Evolutionary conservation across 495 filamentous ascomycete species (phyloP).

Genomic region (Trichoderma gamsii): DNA sequence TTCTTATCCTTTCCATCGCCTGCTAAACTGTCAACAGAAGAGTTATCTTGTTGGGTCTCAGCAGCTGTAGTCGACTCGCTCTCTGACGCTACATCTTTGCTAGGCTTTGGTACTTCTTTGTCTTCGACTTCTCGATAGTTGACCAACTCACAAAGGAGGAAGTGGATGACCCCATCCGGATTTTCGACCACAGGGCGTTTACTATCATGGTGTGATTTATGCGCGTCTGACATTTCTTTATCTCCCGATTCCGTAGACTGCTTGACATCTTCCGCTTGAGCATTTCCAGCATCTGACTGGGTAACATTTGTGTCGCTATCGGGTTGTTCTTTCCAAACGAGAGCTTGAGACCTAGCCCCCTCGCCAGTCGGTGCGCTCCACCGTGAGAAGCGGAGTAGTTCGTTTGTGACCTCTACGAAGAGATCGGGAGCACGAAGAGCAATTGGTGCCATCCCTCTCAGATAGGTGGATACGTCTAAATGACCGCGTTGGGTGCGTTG

Average conservation of each 20-base stretch:
- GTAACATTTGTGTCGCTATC: constrained; percentile 31
- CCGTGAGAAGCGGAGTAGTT: constrained; percentile 68
- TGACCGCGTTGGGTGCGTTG: constrained; percentile 42
- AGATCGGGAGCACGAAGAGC: constrained; percentile 76
- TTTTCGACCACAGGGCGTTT: constrained; percentile 86
- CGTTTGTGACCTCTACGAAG: constrained; percentile 87
- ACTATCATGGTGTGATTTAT: constrained; percentile 55
- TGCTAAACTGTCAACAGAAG: constrained; percentile 24
- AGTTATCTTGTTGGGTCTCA: constrained; percentile 22
- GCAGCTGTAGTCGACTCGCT: constrained; percentile 27
- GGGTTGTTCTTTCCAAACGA: constrained; percentile 31
- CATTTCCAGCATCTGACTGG: constrained; percentile 35
- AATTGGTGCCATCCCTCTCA: constrained; percentile 73
- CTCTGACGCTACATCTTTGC: constrained; percentile 45
- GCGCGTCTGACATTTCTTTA: constrained; percentile 52
- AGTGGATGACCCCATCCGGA: constrained; percentile 93
- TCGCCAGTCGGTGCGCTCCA: constrained; percentile 36
- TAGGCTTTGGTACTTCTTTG: constrained; percentile 50
- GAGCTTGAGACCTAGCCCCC: constrained; percentile 47
- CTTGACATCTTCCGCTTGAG: constrained; percentile 51
- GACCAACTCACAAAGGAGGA: constrained; percentile 86
- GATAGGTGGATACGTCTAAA: constrained; percentile 65
- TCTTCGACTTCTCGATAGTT: constrained; percentile 90
- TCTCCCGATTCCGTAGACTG: constrained; percentile 45
- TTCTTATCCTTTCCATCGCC: constrained; percentile 54